A percentile compares a stretch with the other conserved stretches of the same genome.
Evolutionary conservation across 306 rosid species (phyloP).

Genomic region (Astragalus membranaceus): DNA sequence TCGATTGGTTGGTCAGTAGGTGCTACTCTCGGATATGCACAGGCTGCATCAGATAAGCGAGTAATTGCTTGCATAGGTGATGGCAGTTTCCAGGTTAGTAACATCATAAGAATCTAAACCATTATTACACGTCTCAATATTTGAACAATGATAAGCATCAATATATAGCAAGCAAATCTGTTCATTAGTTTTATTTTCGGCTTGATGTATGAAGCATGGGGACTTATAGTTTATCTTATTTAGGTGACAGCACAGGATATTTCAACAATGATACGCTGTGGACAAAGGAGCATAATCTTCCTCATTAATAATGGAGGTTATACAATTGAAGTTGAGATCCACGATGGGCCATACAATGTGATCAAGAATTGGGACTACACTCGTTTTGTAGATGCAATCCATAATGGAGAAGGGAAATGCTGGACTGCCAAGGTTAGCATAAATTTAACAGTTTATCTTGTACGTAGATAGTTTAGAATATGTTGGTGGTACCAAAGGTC

Average conservation of each 20-base stretch:
- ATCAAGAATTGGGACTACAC: slow-evolving; percentile 90
- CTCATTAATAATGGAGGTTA: slow-evolving; percentile 89
- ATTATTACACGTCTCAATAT: not conserved
- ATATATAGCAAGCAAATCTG: not conserved
- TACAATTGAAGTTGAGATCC: slow-evolving; percentile 89
- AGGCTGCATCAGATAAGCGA: slow-evolving; percentile 69
- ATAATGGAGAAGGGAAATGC: slow-evolving; percentile 83
- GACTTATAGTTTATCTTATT: not conserved
- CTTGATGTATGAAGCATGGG: not conserved
- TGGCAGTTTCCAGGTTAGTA: slow-evolving; percentile 88
- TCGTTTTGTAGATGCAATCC: slow-evolving; percentile 71
- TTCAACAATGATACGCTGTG: slow-evolving; percentile 80
- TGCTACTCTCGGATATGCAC: slow-evolving; percentile 90
- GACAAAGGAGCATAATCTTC: slow-evolving; percentile 69
- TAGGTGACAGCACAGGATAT: slow-evolving; percentile 92
- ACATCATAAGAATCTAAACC: not conserved
- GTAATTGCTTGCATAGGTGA: slow-evolving; percentile 84
- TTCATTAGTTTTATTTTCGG: not conserved
- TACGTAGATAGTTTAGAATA: not conserved
- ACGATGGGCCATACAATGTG: slow-evolving; percentile 91
- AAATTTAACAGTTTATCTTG: not conserved
- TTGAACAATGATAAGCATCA: not conserved
- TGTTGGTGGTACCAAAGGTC: not conserved
- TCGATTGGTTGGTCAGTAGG: slow-evolving; percentile 95
- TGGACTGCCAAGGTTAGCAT: slow-evolving; percentile 78